A percentile compares a stretch with the other conserved stretches of the same genome.
phyloP scores from a whole-genome alignment of 371 early-diverging fungal genomes.

The Mycotypha africana region DNA sequence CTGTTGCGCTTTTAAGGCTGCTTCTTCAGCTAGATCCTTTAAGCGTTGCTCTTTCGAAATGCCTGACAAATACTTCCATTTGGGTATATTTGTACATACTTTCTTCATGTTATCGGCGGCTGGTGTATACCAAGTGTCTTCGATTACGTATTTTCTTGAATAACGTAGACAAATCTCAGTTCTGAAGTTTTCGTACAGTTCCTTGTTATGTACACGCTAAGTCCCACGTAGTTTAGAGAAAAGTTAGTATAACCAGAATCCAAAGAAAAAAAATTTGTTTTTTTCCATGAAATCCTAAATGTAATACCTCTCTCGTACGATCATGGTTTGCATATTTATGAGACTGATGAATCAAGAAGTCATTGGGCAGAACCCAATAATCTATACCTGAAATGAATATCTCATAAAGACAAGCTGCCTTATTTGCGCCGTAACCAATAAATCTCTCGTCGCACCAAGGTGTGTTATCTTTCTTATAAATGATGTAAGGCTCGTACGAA shows the following conservation, averaged over 20 bases:
- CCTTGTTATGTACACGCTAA: constrained; percentile 58
- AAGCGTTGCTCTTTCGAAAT: constrained; percentile 17
- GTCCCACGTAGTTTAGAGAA: too few relatives aligned
- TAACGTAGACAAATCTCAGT: constrained; percentile 64
- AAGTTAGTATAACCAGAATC: too few relatives aligned
- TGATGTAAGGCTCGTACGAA: constrained; percentile 52
- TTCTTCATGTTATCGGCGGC: constrained; percentile 45
- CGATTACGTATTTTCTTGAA: constrained; percentile 48
- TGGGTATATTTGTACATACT: constrained; percentile 39
- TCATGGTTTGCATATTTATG: constrained; percentile 50
- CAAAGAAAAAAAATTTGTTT: background rate
- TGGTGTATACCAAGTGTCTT: constrained; percentile 44
- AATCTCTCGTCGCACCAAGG: constrained; percentile 63
- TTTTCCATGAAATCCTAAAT: background rate
- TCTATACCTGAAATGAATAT: constrained; percentile 54
- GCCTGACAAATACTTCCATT: constrained; percentile 25
- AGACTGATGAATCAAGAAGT: constrained; percentile 55
- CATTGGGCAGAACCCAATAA: constrained; percentile 48
- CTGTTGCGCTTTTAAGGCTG: background rate
- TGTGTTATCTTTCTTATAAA: constrained; percentile 41
- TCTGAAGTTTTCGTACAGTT: constrained; percentile 58
- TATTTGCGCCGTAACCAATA: constrained; percentile 60
- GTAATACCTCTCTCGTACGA: constrained; percentile 44
- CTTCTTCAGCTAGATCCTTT: constrained; percentile 10
- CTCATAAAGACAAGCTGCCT: constrained; percentile 59